A percentile compares a stretch with the other conserved stretches of the same genome.
Evolutionary conservation across 2,329 filamentous ascomycete species (phyloP).

Genomic region (Colletotrichum paranaense): DNA sequence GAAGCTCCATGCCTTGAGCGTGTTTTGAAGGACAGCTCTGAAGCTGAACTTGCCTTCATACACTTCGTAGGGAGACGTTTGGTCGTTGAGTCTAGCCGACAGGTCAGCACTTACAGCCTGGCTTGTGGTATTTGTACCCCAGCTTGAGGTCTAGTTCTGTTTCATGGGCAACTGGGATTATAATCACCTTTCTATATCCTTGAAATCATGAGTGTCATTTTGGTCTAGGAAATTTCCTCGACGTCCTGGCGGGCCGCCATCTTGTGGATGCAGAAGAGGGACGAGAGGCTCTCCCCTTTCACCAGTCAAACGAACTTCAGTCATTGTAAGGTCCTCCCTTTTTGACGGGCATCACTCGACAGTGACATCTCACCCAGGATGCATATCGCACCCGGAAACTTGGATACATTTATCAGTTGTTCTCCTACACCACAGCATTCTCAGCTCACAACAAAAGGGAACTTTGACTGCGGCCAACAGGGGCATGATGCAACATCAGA

Average conservation of each 20-base stretch:
- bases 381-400: not conserved
- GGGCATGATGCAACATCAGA: not conserved
- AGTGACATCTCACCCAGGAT: not conserved
- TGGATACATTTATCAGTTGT: not conserved
- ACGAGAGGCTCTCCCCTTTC: not conserved
- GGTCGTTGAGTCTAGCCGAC: not conserved
- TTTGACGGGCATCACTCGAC: not conserved
- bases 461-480: not conserved
- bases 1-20: not conserved
- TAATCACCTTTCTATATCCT: not conserved
- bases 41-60: not conserved
- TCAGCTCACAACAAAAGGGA: not conserved
- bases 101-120: not conserved
- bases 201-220: not conserved
- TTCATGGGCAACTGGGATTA: no score
- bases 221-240: not conserved
- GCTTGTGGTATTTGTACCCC: no score
- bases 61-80: not conserved
- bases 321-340: not conserved
- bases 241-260: not conserved
- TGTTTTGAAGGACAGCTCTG: not conserved
- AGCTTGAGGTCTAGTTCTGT: not conserved
- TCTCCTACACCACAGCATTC: no score
- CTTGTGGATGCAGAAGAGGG: not conserved
- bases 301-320: not conserved